Base-by-base conservation (phyloP, 768 basidiomycete genomes). In the Hirschioporus abietinus region DNA sequence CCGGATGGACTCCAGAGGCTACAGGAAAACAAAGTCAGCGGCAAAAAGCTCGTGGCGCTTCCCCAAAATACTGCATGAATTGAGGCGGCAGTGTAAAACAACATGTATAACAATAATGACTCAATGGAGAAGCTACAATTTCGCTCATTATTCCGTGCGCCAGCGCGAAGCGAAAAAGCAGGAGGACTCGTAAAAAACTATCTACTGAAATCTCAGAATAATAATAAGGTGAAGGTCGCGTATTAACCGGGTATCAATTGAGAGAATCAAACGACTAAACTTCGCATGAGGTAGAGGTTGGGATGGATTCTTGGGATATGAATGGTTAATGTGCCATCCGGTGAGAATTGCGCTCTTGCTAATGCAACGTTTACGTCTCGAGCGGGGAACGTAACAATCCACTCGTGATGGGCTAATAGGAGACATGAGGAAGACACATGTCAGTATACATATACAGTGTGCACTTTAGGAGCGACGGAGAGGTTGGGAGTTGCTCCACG, bases 341-440 rank as follows among this genome's bases (percentile, higher is more conserved):
- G 73, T 60, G 79, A 81, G 62, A 86, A 81, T 59, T 78, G 81
- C 8, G 85, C 86, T 34, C 83, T 81, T 27, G 85, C 80, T 15
- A 79, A 77, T 7, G 78, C 70, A 81, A 87, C 82, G 72, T 88
- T 83, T 64, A 84, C 80, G 67, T 88, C 86, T 10, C 79, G 76
- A 10, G 83, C 80, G 35, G 84, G 72, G 67, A 88, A 88, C 20
- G 74, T 76, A 69, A 87, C 82, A 66, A 83, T 80, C 86, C 86
- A 88, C 68, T 87, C 86, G 68, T 84, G 87, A 70, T 87, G 86
- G 69, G 83, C 86, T 88, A 66, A 25, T 15, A 25, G 24, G 9
- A 18, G 17, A 34, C 30, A 34, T 23, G 30, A 61, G 24, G 60
- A 61, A 25, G 60, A 25, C 30, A 61, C 60, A 34, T 34, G 60